phyloP scores from a whole-genome alignment of 176 grass and related monocot genomes.

The Bonia amplexicaulis region DNA sequence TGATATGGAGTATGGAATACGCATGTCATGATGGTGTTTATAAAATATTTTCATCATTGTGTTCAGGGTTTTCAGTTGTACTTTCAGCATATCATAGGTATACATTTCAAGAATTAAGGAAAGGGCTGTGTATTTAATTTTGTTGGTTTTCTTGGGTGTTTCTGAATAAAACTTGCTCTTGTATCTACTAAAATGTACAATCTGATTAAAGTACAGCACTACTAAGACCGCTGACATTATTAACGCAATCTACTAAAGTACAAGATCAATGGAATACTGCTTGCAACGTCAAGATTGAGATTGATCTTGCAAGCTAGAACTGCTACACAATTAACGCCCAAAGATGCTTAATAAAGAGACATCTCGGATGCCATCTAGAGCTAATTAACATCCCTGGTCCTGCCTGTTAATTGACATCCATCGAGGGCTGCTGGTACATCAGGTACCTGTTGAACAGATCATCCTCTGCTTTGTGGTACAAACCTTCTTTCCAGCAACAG shows the following conservation, averaged over 20 bases:
- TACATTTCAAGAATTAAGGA: not conserved
- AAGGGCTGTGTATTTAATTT: not conserved
- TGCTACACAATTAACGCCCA: not conserved
- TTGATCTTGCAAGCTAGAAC: constrained; percentile 4
- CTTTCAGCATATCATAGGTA: too few species aligned
- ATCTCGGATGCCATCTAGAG: not conserved
- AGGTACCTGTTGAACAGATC: not conserved
- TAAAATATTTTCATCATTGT: too few species aligned
- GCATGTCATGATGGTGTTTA: not conserved
- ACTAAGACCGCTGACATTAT: not conserved
- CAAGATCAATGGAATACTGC: not conserved
- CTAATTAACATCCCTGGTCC: not conserved
- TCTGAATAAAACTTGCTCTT: not conserved
- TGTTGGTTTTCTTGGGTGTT: not conserved
- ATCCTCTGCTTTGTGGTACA: not conserved
- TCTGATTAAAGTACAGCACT: not conserved
- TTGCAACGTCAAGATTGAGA: constrained; percentile 1
- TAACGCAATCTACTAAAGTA: not conserved
- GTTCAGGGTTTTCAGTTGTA: too few species aligned
- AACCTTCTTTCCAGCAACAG: not conserved
- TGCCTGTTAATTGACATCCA: not conserved
- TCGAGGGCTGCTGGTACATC: not conserved
- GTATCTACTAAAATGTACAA: not conserved
- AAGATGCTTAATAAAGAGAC: not conserved
- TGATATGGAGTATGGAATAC: not conserved